These are phyloP conservation scores for Herpetospermum pedunculosum DNA, from an alignment of 306 rosid species.

Conservation along the genomic window DNA sequence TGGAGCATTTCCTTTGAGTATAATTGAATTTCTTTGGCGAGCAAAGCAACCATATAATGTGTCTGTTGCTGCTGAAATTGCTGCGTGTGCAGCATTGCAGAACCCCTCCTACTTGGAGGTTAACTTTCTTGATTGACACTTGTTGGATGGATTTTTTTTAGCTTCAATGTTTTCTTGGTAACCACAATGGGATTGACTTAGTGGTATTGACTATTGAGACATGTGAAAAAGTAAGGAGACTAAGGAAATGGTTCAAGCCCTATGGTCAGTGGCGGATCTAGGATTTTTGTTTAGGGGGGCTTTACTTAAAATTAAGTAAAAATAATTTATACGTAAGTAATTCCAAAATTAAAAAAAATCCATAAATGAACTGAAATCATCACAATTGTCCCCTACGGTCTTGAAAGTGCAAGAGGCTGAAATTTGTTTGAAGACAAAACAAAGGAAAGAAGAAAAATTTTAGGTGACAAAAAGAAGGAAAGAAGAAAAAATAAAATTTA, in stretches of 20 bases:
- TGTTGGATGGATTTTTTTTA: neutral
- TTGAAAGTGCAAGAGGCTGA: no score
- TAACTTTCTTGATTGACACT: neutral
- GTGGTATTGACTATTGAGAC: neutral
- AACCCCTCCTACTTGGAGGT: conserved; percentile 88
- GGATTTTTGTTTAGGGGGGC: no score
- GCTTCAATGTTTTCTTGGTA: neutral
- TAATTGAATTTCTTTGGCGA: conserved; percentile 89
- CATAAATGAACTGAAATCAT: no score
- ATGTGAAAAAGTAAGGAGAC: neutral
- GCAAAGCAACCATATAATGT: conserved; percentile 98
- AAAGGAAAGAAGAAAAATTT: no score
- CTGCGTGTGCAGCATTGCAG: conserved; percentile 89
- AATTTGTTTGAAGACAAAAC: no score
- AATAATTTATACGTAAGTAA: no score
- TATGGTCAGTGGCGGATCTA: no score
- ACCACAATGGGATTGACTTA: neutral
- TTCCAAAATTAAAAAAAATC: no score
- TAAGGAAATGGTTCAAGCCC: neutral
- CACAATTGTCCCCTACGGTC: no score
- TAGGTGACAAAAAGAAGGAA: no score
- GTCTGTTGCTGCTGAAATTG: conserved; percentile 87
- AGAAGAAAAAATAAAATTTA: no score
- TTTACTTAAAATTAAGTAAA: no score
- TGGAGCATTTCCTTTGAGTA: conserved; percentile 86